Evolutionary conservation across 2,329 filamentous ascomycete species (phyloP), one percentile per base, ranked within the genome.

Genomic region (Scolecobasidium constrictum): DNA sequence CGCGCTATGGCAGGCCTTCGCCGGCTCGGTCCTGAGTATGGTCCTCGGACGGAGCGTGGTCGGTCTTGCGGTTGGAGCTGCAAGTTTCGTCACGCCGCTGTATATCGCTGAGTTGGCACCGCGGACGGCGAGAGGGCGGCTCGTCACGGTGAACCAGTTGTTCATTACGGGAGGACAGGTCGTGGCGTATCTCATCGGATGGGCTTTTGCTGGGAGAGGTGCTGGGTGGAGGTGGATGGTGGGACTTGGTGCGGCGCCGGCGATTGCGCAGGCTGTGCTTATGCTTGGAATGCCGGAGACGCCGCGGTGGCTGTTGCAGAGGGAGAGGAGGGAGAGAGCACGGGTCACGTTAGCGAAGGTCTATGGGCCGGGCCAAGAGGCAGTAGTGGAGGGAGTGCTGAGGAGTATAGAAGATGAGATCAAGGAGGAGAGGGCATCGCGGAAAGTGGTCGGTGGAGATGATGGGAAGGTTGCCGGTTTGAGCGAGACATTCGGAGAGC

Each of bases 141-240:
- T 96, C 33, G 83, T 95, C 3, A 93, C 86, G 1, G 75, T 92
- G 44, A 81, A 86, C 46, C 78, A 82, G 19, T 65, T 95, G 17
- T 87, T 93, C 51, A 81, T 95, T 44, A 94, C 88, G 0, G 68
- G 84, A 9, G 90, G 90, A 0, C 88, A 95, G 62, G 84, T 94
- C 2, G 75, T 93, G 16, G 88, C 90, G 2, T 95, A 95, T 60
- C 58, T 93, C 2, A 65, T 87, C 5, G 90, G 90, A 1, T 94
- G 84, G 82, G 60, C 71, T 0, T 81, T 94, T 37, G 72, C 77
- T 4, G 48, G 48, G 7, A 70, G 73, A 5, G 46, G 52, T 5
- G 73, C 71, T 11, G 86, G 83, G 2, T 96, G 90, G 88, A 71
- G 86, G 39, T 93, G 84, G 80, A 88, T 94, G 75, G 87, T 95